These are phyloP conservation scores for Trichothecium roseum DNA, from an alignment of 2,329 filamentous ascomycete species.

Conservation along the genomic window DNA sequence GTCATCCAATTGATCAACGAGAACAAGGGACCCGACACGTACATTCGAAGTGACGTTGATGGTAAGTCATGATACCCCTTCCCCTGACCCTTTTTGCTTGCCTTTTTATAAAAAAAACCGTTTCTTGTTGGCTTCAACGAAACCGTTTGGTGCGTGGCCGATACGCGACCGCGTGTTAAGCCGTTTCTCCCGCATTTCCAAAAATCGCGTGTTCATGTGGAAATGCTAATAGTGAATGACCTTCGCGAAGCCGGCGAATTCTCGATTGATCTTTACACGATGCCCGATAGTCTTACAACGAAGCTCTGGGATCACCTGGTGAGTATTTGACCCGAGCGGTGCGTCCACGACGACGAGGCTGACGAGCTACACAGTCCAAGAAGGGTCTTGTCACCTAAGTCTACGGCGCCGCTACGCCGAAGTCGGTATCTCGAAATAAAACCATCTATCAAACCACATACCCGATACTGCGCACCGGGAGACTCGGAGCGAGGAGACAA, in stretches of 20 bases:
- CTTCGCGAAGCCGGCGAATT: slow-evolving; percentile 72
- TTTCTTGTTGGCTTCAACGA: not conserved
- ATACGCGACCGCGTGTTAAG: too few species aligned
- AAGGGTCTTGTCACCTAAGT: slow-evolving; percentile 27
- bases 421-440: too few species aligned
- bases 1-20: slow-evolving; percentile 98
- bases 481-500: slow-evolving; percentile 3
- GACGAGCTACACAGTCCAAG: slow-evolving; percentile 20
- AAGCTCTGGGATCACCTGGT: slow-evolving; percentile 86
- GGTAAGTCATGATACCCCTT: slow-evolving; percentile 44
- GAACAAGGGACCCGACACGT: slow-evolving; percentile 87
- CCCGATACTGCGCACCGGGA: not conserved
- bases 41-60: slow-evolving; percentile 94
- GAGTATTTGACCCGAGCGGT: slow-evolving; percentile 17
- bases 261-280: slow-evolving; percentile 95
- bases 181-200: slow-evolving; percentile 1
- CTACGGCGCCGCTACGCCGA: not conserved
- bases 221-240: slow-evolving; percentile 22
- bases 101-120: slow-evolving; percentile 7
- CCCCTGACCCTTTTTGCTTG: slow-evolving; percentile 7
- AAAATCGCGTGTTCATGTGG: slow-evolving; percentile 2
- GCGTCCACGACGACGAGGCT: not conserved
- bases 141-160: not conserved
- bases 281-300: slow-evolving; percentile 80
- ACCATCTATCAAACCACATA: not conserved